phyloP scores from a whole-genome alignment of 1,284 basidiomycete species.

The Cerrena zonata region DNA sequence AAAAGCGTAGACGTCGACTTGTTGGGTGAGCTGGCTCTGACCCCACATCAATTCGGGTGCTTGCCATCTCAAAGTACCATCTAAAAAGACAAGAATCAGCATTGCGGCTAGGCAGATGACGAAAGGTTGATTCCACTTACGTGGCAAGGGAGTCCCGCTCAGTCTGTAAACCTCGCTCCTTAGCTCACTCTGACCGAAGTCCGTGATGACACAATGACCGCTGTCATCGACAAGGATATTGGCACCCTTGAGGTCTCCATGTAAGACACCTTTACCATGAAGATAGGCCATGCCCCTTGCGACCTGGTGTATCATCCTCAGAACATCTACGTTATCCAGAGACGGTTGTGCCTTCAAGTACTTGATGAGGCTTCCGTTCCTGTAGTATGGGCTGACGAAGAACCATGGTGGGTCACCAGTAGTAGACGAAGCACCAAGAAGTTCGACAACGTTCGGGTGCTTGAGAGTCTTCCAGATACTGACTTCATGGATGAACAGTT shows the following conservation, averaged over 20 bases:
- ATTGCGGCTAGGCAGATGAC: too few species aligned
- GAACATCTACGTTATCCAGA: conserved; percentile 33
- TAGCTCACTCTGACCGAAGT: conserved; percentile 77
- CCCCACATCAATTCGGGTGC: conserved; percentile 67
- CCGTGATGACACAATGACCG: conserved; percentile 62
- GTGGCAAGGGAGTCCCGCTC: conserved; percentile 45
- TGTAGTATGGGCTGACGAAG: conserved; percentile 54
- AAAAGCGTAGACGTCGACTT: conserved; percentile 70
- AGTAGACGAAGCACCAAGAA: conserved; percentile 40
- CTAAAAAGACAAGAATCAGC: conserved; percentile 21
- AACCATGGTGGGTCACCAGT: conserved; percentile 41
- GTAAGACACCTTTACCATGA: conserved; percentile 57
- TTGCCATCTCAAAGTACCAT: conserved; percentile 66
- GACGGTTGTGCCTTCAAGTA: conserved; percentile 39
- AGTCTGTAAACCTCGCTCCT: conserved; percentile 61
- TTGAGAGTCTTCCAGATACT: conserved; percentile 35
- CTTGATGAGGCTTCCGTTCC: conserved; percentile 37
- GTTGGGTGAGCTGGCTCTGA: conserved; percentile 42
- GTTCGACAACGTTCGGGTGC: conserved; percentile 36
- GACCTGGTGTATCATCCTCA: conserved; percentile 63
- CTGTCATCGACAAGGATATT: conserved; percentile 71
- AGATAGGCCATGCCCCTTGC: conserved; percentile 74
- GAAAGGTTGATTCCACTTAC: conserved; percentile 35
- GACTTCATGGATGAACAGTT: conserved; percentile 34
- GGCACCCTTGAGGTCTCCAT: conserved; percentile 72